Conservation (phyloP, 306 rosid species). For the Casuarina equisetifolia region DNA sequence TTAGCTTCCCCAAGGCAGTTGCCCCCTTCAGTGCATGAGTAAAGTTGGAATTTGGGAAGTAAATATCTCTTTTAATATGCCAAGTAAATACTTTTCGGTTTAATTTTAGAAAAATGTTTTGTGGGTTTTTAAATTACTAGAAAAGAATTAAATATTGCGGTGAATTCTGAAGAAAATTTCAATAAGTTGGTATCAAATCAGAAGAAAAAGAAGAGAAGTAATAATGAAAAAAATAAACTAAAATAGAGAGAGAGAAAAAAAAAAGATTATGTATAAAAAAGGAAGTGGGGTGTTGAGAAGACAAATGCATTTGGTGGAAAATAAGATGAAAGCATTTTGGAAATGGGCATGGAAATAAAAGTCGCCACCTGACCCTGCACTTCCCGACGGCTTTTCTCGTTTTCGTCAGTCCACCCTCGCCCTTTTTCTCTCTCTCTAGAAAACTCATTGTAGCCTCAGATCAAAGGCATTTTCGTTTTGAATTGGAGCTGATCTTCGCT, state of each 20-base stretch:
- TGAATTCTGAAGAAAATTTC: too few species aligned
- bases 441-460: constrained; percentile 30
- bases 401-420: constrained; percentile 62
- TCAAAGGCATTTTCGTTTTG: constrained; percentile 11
- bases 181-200: neutral
- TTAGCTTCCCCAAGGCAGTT: too few species aligned
- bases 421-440: constrained; percentile 20
- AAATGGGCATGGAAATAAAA: constrained; percentile 43
- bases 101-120: too few species aligned
- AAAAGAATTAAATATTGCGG: too few species aligned
- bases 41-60: too few species aligned
- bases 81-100: too few species aligned
- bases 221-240: neutral
- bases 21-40: too few species aligned
- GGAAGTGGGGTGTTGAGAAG: neutral
- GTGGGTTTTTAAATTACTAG: too few species aligned
- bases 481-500: constrained; percentile 38
- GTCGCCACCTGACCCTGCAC: constrained; percentile 45
- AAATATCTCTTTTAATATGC: too few species aligned
- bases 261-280: neutral
- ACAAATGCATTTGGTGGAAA: constrained; percentile 30
- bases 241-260: neutral
- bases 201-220: neutral
- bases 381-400: constrained; percentile 53
- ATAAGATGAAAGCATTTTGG: constrained; percentile 29